phyloP scores from a whole-genome alignment of 345 rosid genomes.

The Salix koriyanagi region DNA sequence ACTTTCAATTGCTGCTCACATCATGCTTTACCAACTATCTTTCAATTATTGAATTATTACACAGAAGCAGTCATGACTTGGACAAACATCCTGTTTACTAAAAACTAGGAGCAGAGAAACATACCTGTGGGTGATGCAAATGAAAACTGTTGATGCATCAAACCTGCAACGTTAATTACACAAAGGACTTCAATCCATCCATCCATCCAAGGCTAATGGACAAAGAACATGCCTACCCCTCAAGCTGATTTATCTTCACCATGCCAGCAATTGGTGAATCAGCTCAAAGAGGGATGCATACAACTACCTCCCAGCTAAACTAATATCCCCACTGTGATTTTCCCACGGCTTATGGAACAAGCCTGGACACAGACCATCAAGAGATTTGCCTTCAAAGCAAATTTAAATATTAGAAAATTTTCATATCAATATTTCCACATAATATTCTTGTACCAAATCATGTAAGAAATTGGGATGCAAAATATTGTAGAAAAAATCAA shows the following conservation, averaged over 20 bases:
- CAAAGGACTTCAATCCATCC: slow-evolving; percentile 15
- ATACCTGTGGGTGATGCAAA: slow-evolving; percentile 23
- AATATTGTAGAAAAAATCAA: background rate
- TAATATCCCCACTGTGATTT: slow-evolving; percentile 13
- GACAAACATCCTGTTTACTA: slow-evolving; percentile 6
- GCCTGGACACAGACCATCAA: slow-evolving; percentile 27
- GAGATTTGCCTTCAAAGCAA: slow-evolving; percentile 11
- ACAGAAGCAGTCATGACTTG: background rate
- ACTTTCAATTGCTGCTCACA: background rate
- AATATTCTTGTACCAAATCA: background rate
- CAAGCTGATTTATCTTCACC: slow-evolving; percentile 9
- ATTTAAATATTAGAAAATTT: slow-evolving; percentile 9
- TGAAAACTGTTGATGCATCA: slow-evolving; percentile 17
- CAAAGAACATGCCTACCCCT: slow-evolving; percentile 24
- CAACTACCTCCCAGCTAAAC: slow-evolving; percentile 21
- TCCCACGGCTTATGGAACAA: slow-evolving; percentile 20
- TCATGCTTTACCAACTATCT: background rate
- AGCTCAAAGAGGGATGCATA: slow-evolving; percentile 5
- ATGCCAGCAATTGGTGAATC: background rate
- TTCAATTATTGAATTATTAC: background rate
- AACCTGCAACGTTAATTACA: slow-evolving; percentile 28
- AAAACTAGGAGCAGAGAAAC: slow-evolving; percentile 18
- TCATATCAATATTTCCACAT: background rate
- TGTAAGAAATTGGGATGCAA: background rate
- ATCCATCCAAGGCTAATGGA: background rate